Base-by-base conservation (phyloP, 805 yeast genomes). In the Ogataea salicorniae region DNA sequence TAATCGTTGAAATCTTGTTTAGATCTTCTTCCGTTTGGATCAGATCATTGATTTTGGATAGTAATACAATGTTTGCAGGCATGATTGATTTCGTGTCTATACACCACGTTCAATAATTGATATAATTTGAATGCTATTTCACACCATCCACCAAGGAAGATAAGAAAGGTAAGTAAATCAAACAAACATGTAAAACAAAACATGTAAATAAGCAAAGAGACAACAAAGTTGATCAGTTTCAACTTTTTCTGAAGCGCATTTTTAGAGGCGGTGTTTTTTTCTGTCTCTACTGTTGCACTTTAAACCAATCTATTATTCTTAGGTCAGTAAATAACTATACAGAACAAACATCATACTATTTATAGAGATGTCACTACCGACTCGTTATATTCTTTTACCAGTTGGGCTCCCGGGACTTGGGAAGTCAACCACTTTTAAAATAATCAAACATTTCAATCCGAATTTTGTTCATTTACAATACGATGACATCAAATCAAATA, bases 391-490 rank as follows among this genome's bases (percentile, higher is more conserved):
- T 0, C 58, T 90, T 6, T 74, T 87, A 1, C 91, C 97, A 1
- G 77, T 89, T 2, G 87, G 95, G 0, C 84, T 92, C 0, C 75
- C 88, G 42, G 97, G 96, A 0, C 85, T 95, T 64, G 97, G 97
- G 4, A 90, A 90, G 59, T 87, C 96, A 0, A 86, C 96, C 0
- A 75, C 83, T 0, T 79, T 84, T n/a, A 62, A 76, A 33, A 79
- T 89, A 0, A 69, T 90, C 39, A 51, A 56, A 1, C 55, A 68
- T 5, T 63, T 88, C 8, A 79, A 71, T 47, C 77, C 79, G 6
- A 52, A 62, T 0, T 87, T 92, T 87, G 80, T 75, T 0, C 87
- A 83, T 57, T 69, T 84, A 11, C 95, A 87, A 61, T 90, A 86
- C 64, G 97, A 89, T 63, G 77, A 83, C 53, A 69, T 84, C 36